phyloP scores from a whole-genome alignment of 306 rosid species.

The Cyamopsis tetragonoloba region DNA sequence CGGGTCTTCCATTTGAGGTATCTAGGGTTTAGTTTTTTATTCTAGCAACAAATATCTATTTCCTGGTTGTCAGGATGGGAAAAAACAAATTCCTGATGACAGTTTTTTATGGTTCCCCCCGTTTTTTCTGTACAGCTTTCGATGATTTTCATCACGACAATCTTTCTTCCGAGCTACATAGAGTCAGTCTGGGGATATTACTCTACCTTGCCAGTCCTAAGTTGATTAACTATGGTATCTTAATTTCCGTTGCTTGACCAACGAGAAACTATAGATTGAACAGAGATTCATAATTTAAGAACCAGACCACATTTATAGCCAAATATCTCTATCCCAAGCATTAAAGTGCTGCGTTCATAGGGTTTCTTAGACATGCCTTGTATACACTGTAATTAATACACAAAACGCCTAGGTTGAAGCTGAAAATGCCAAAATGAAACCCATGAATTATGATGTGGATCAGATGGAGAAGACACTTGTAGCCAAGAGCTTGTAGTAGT shows the following conservation, averaged over 20 bases:
- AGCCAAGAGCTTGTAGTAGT: too few species aligned
- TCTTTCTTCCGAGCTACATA: background rate
- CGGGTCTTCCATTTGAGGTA: too few species aligned
- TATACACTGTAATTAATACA: too few species aligned
- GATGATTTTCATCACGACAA: background rate
- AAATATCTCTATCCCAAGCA: background rate
- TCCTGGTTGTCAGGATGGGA: too few species aligned
- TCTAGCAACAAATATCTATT: too few species aligned
- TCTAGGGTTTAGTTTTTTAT: too few species aligned
- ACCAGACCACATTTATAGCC: background rate
- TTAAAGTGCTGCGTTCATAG: background rate
- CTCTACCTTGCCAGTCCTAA: background rate
- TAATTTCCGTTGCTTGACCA: background rate
- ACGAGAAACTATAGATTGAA: background rate
- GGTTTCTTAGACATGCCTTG: background rate
- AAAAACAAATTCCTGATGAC: too few species aligned
- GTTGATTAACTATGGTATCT: too few species aligned
- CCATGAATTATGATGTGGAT: too few species aligned
- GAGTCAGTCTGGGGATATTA: slow-evolving; percentile 20
- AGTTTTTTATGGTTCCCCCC: background rate
- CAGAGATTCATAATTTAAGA: background rate
- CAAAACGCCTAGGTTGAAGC: too few species aligned
- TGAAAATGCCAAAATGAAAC: too few species aligned
- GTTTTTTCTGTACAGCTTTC: slow-evolving; percentile 26
- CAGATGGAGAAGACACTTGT: too few species aligned